phyloP scores from a whole-genome alignment of 2,329 filamentous ascomycete species.

The Microcera coccophila region DNA sequence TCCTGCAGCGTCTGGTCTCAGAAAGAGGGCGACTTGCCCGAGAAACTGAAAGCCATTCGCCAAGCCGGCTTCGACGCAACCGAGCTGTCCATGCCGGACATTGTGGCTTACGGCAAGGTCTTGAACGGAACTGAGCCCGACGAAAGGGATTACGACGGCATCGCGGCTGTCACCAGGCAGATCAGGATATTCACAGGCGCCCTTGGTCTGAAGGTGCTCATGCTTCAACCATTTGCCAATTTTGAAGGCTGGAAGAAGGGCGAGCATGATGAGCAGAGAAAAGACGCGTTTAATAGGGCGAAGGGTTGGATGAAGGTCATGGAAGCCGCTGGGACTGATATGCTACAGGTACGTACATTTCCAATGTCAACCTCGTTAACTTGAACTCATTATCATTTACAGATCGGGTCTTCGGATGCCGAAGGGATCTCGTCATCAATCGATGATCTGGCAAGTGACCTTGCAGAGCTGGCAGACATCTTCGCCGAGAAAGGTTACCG shows the following conservation, averaged over 20 bases:
- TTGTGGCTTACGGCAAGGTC: constrained; percentile 56
- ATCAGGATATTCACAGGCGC: constrained; percentile 53
- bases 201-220: constrained; percentile 58
- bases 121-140: constrained; percentile 49
- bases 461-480: constrained; percentile 61
- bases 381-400: not conserved
- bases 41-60: constrained; percentile 61
- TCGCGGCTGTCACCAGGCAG: constrained; percentile 51
- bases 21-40: constrained; percentile 48
- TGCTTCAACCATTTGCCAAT: constrained; percentile 72
- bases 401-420: constrained; percentile 63
- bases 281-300: constrained; percentile 60
- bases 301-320: constrained; percentile 68
- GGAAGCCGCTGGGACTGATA: constrained; percentile 63
- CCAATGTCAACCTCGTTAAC: not conserved
- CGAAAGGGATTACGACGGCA: constrained; percentile 55
- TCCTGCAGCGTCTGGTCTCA: constrained; percentile 52
- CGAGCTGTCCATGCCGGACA: constrained; percentile 71
- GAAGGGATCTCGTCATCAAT: constrained; percentile 50
- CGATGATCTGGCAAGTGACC: constrained; percentile 54
- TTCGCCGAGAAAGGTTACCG: constrained; percentile 54
- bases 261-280: constrained; percentile 46
- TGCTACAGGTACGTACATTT: constrained; percentile 57
- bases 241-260: constrained; percentile 69
- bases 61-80: constrained; percentile 63